Conservation (phyloP, 257 asterid species). For the Solanum pinnatisectum region DNA sequence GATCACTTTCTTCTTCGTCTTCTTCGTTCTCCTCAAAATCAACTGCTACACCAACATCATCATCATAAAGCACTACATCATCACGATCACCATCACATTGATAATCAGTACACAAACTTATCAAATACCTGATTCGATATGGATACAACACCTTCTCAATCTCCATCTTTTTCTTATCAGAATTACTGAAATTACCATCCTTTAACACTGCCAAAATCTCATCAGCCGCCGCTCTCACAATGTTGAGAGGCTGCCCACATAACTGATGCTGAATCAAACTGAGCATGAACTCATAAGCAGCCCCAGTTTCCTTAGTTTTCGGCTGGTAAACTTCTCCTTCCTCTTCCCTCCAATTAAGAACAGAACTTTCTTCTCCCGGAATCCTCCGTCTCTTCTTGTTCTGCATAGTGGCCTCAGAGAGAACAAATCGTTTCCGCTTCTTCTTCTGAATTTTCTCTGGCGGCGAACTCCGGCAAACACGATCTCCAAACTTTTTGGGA, state of each 20-base stretch:
- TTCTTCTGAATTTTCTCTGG: constrained; percentile 24
- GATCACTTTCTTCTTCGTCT: constrained; percentile 29
- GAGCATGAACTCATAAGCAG: constrained; percentile 32
- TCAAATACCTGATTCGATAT: constrained; percentile 14
- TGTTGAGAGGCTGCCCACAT: constrained; percentile 30
- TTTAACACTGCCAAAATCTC: constrained; percentile 31
- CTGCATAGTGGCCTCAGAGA: constrained; percentile 9
- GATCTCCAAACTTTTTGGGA: constrained; percentile 26
- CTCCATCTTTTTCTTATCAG: constrained; percentile 21
- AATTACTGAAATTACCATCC: constrained; percentile 6
- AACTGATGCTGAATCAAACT: constrained; percentile 25
- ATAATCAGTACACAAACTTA: constrained; percentile 21
- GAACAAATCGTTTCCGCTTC: constrained; percentile 8
- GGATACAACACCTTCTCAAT: constrained; percentile 22
- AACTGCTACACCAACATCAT: constrained; percentile 33
- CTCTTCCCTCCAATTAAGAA: constrained; percentile 15
- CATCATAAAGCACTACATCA: constrained; percentile 16
- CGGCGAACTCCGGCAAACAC: constrained; percentile 17
- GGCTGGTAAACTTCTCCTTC: constrained; percentile 28
- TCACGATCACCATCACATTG: constrained; percentile 16
- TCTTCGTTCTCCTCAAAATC: constrained; percentile 35
- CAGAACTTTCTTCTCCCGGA: constrained; percentile 13
- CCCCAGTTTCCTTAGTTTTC: constrained; percentile 27
- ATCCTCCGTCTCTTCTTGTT: constrained; percentile 17
- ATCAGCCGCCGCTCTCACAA: constrained; percentile 32